Conservation (phyloP, 164 flowering plant genomes). For the Taxillus chinensis region DNA sequence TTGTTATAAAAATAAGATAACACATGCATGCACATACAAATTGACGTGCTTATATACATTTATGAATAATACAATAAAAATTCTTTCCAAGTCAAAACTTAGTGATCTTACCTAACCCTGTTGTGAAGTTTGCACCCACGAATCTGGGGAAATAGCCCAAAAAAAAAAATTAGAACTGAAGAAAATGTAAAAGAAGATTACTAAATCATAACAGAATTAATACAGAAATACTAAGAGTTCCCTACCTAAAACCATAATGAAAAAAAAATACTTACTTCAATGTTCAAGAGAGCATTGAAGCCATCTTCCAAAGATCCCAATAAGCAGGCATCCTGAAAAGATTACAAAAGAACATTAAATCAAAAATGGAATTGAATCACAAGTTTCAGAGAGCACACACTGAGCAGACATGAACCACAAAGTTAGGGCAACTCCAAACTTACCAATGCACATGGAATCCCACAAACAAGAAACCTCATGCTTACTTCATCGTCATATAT, state of each 20-base stretch:
- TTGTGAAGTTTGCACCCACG: conserved; percentile 88
- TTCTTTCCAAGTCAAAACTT: neutral
- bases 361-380: too few relatives aligned
- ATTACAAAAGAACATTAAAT: too few relatives aligned
- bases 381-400: neutral
- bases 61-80: neutral
- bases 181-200: neutral
- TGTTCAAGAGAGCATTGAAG: conserved; percentile 75
- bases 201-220: too few relatives aligned
- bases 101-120: conserved; percentile 52
- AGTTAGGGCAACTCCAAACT: conserved; percentile 8
- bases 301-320: conserved; percentile 89
- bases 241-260: neutral
- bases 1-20: too few relatives aligned
- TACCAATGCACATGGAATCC: conserved; percentile 59
- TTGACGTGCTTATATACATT: neutral
- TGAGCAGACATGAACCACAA: neutral
- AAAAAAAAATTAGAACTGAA: neutral
- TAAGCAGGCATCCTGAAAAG: conserved; percentile 61
- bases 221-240: neutral
- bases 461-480: conserved; percentile 88
- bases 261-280: conserved; percentile 60
- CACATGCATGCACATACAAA: neutral
- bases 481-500: conserved; percentile 84
- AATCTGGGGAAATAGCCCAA: conserved; percentile 40